Conservation (phyloP, 768 basidiomycete genomes). For the Mycena galopus region DNA sequence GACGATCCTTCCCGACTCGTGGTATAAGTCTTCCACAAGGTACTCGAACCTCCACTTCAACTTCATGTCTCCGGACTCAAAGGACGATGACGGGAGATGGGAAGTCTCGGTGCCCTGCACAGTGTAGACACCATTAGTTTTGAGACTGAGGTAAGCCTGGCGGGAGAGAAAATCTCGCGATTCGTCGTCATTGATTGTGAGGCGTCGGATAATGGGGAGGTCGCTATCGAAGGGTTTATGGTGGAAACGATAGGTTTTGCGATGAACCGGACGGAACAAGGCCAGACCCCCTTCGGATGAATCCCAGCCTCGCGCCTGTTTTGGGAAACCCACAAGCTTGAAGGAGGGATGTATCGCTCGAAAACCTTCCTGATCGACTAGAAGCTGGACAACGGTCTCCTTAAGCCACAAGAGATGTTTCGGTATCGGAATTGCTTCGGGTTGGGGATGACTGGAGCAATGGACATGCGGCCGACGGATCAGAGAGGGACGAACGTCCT, state of each 20-base stretch:
- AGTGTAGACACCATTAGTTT: slow-evolving; percentile 80
- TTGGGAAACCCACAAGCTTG: slow-evolving; percentile 65
- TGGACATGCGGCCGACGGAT: slow-evolving; percentile 25
- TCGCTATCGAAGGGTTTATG: slow-evolving; percentile 73
- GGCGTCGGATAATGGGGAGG: slow-evolving; percentile 76
- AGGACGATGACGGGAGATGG: slow-evolving; percentile 37
- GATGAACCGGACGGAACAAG: slow-evolving; percentile 73
- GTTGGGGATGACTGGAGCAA: slow-evolving; percentile 19
- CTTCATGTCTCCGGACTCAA: slow-evolving; percentile 47
- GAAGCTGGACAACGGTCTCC: slow-evolving; percentile 67
- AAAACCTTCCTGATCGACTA: slow-evolving; percentile 90
- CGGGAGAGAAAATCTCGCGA: slow-evolving; percentile 81
- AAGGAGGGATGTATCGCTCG: slow-evolving; percentile 72
- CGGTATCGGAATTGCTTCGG: slow-evolving; percentile 45
- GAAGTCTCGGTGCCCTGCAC: slow-evolving; percentile 75
- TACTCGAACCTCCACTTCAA: slow-evolving; percentile 87
- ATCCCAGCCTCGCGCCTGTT: slow-evolving; percentile 45
- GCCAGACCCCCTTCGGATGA: slow-evolving; percentile 61
- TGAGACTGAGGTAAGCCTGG: slow-evolving; percentile 78
- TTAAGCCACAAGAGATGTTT: slow-evolving; percentile 66
- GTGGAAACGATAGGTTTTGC: slow-evolving; percentile 77
- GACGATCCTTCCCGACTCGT: slow-evolving; percentile 59
- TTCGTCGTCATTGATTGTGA: slow-evolving; percentile 77
- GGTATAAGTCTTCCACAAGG: slow-evolving; percentile 70
- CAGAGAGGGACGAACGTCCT: slow-evolving; percentile 10